Evolutionary conservation across 352 stramenopile species (phyloP).

Genomic region (Phytophthora chlamydospora): DNA sequence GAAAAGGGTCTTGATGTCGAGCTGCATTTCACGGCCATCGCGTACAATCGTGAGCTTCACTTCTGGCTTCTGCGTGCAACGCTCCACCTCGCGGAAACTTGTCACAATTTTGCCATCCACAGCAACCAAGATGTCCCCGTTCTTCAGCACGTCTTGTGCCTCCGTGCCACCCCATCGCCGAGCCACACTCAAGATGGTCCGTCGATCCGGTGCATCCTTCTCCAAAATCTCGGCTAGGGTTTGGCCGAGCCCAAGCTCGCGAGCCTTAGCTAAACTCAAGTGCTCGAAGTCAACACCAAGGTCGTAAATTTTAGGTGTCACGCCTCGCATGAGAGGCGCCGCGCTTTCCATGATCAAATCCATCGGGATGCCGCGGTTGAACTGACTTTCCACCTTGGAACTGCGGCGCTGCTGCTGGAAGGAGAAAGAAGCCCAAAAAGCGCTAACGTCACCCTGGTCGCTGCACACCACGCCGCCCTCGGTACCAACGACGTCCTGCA

Average conservation of each 20-base stretch:
- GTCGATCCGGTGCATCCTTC: conserved; percentile 65
- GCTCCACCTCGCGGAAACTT: conserved; percentile 88
- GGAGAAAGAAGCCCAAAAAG: conserved; percentile 90
- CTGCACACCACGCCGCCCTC: conserved; percentile 86
- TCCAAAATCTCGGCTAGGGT: conserved; percentile 79
- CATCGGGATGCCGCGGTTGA: conserved; percentile 87
- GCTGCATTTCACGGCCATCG: conserved; percentile 68
- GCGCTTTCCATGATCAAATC: conserved; percentile 91
- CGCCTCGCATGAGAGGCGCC: conserved; percentile 67
- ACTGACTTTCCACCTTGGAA: conserved; percentile 86
- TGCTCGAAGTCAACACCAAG: conserved; percentile 88
- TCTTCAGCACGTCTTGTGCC: conserved; percentile 67
- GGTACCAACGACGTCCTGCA: conserved; percentile 84
- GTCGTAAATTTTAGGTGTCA: conserved; percentile 79
- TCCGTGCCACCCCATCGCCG: conserved; percentile 81
- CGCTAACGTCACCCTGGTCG: conserved; percentile 68
- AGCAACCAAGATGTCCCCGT: conserved; percentile 88
- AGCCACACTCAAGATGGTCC: conserved; percentile 83
- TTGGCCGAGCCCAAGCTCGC: conserved; percentile 86
- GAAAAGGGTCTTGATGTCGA: conserved; percentile 80
- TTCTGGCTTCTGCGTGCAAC: conserved; percentile 75
- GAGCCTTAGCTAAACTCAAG: conserved; percentile 88
- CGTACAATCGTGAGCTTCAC: conserved; percentile 89
- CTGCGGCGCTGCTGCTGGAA: conserved; percentile 80
- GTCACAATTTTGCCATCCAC: conserved; percentile 86